phyloP scores from a whole-genome alignment of 2,329 filamentous ascomycete genomes.

The Xylariomycetidae sp. region DNA sequence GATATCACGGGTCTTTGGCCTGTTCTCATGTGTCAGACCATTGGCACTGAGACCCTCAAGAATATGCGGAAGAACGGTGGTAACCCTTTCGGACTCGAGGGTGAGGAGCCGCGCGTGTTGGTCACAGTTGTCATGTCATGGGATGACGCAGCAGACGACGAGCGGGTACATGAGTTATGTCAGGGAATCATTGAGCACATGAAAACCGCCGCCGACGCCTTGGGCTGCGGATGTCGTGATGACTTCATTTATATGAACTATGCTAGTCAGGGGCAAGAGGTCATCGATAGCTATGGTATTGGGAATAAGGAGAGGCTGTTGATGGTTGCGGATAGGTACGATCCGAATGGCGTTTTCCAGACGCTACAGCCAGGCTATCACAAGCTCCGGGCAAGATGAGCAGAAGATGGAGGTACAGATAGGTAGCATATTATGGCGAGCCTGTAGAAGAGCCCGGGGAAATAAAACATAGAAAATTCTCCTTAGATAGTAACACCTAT shows the following conservation, averaged over 20 bases:
- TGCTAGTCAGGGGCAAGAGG: constrained; percentile 4
- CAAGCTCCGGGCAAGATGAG: too few species aligned
- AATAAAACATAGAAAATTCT: too few species aligned
- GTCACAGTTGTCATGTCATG: constrained; percentile 23
- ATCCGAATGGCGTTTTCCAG: constrained; percentile 9
- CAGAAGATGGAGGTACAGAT: too few species aligned
- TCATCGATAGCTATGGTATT: constrained; percentile 6
- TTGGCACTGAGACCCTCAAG: constrained; percentile 5
- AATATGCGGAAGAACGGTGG: constrained; percentile 21
- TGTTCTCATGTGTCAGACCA: too few species aligned
- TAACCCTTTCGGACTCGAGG: constrained; percentile 27
- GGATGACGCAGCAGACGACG: constrained; percentile 27
- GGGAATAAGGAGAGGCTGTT: constrained; percentile 2
- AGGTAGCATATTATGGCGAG: too few species aligned
- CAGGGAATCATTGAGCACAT: constrained; percentile 17
- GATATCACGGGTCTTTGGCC: too few species aligned
- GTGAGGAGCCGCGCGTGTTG: constrained; percentile 7
- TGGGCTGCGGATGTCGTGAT: constrained; percentile 27
- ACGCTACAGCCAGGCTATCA: constrained; percentile 10
- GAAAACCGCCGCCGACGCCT: constrained; percentile 22
- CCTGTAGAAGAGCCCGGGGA: too few species aligned
- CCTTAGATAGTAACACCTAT: too few species aligned
- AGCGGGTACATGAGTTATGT: constrained; percentile 25
- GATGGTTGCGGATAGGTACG: constrained; percentile 4
- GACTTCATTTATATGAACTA: constrained; percentile 20